phyloP scores from a whole-genome alignment of 2,329 filamentous ascomycete species.

The Pseudogymnoascus sp. region DNA sequence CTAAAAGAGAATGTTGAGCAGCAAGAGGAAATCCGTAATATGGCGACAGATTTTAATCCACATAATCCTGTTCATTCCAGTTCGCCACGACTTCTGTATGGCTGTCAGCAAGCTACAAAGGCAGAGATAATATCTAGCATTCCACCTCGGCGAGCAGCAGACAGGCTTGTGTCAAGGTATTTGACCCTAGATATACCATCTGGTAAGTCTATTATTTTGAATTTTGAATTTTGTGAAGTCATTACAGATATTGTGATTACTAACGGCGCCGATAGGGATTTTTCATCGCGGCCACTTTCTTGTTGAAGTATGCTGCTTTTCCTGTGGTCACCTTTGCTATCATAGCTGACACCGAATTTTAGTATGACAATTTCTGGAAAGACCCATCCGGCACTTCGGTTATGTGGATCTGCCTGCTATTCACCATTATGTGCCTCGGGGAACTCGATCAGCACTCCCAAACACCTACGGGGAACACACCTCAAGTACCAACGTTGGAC shows the following conservation, averaged over 20 bases:
- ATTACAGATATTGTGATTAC: constrained; percentile 15
- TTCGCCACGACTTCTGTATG: constrained; percentile 24
- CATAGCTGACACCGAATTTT: constrained; percentile 18
- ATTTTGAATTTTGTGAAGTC: constrained; percentile 15
- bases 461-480: not conserved
- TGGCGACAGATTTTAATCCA: constrained; percentile 16
- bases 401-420: constrained; percentile 22
- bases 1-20: constrained; percentile 16
- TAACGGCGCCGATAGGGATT: constrained; percentile 21
- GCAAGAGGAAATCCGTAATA: not conserved
- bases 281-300: constrained; percentile 26
- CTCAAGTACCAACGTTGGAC: constrained; percentile 23
- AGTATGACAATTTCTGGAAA: constrained; percentile 28
- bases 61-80: constrained; percentile 18
- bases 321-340: constrained; percentile 6
- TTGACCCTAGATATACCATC: constrained; percentile 23
- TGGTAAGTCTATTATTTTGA: constrained; percentile 21
- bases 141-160: constrained; percentile 24
- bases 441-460: constrained; percentile 7
- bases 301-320: constrained; percentile 22
- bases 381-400: constrained; percentile 20
- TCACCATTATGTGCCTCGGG: constrained; percentile 22
- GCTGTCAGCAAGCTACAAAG: constrained; percentile 22
- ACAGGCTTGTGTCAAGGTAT: constrained; percentile 23
- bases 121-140: constrained; percentile 26